Conservation (phyloP, 257 asterid species). For the Solanum bulbocastanum region DNA sequence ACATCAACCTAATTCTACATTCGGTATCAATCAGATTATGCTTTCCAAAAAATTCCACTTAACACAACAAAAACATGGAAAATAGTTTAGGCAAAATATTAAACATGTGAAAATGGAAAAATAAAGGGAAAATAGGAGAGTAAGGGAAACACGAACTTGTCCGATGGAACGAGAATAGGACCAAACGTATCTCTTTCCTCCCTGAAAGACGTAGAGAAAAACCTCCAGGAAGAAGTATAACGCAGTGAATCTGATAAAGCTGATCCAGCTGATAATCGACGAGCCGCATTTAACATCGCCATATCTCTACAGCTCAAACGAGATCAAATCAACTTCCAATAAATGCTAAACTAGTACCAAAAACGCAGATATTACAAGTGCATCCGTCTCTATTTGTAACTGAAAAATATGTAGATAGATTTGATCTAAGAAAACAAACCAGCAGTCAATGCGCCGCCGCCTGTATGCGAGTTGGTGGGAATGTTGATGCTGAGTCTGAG, state of each 20-base stretch:
- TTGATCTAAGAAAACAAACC: not conserved
- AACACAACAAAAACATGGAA: not conserved
- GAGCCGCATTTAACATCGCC: constrained; percentile 49
- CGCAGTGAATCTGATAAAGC: not conserved
- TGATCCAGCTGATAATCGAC: constrained; percentile 44
- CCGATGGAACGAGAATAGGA: constrained; percentile 77
- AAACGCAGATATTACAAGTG: not conserved
- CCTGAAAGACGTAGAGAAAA: constrained; percentile 55
- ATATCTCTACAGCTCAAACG: constrained; percentile 4
- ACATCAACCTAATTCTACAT: not conserved
- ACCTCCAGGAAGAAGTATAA: constrained; percentile 36
- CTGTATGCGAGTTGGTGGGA: not conserved
- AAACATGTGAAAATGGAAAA: not conserved
- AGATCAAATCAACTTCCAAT: not conserved
- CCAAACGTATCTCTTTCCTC: constrained; percentile 93
- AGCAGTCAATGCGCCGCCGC: not conserved
- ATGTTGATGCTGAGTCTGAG: not conserved
- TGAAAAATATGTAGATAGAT: not conserved
- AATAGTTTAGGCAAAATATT: not conserved
- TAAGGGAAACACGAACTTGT: constrained; percentile 33
- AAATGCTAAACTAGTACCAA: not conserved
- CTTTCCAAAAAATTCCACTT: not conserved
- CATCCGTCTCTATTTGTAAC: too few species aligned
- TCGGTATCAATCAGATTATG: not conserved
- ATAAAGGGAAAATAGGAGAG: not conserved